Conservation (phyloP, 495 filamentous ascomycete species). For the Podospora comata region DNA sequence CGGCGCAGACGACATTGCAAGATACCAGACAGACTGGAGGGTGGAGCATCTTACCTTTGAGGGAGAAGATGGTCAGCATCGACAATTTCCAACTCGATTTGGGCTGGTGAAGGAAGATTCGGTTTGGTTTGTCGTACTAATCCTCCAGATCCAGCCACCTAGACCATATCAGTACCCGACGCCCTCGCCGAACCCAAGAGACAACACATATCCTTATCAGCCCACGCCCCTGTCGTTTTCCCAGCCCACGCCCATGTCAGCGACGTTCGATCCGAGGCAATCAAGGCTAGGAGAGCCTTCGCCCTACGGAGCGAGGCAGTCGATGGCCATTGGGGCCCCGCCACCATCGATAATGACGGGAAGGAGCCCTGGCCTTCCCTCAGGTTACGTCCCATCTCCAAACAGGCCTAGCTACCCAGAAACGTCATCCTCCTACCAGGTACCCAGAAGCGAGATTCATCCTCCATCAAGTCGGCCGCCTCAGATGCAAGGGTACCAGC, state of each 20-base stretch:
- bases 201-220: conserved; percentile 46
- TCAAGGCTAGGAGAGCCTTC: conserved; percentile 35
- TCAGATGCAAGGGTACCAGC: conserved; percentile 46
- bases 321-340: conserved; percentile 27
- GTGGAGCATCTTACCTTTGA: conserved; percentile 49
- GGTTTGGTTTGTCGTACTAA: conserved; percentile 52
- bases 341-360: conserved; percentile 31
- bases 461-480: conserved; percentile 30
- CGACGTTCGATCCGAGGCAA: conserved; percentile 42
- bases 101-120: conserved; percentile 52
- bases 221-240: conserved; percentile 38
- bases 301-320: conserved; percentile 36
- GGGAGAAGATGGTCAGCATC: conserved; percentile 43
- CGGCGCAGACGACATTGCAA: conserved; percentile 43
- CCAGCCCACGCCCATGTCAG: conserved; percentile 42
- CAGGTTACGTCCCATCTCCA: conserved; percentile 38
- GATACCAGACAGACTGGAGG: conserved; percentile 43
- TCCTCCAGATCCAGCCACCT: conserved; percentile 32
- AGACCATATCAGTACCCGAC: conserved; percentile 42
- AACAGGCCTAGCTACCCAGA: conserved; percentile 42
- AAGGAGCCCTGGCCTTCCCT: conserved; percentile 30
- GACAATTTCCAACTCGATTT: conserved; percentile 43
- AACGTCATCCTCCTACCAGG: conserved; percentile 40
- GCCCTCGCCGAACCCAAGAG: conserved; percentile 47
- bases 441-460: conserved; percentile 45